Base-by-base conservation (phyloP, 73 alveolate species). In the Effrenium voratum region DNA sequence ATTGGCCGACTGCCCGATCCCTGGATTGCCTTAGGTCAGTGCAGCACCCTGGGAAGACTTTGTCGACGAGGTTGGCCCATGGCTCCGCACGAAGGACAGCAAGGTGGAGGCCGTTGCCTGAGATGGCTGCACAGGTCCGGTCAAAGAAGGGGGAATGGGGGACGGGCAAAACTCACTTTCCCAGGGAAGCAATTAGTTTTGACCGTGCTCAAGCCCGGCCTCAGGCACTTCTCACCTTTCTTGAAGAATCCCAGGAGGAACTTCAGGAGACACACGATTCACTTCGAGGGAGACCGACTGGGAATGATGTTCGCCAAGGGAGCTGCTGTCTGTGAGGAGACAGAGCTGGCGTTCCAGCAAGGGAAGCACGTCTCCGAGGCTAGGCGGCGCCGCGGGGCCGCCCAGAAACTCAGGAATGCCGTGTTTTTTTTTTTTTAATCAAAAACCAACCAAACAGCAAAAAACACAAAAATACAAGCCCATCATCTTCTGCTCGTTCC, bases 301-400 rank as follows among this genome's bases (percentile, higher is more conserved):
- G n/a, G n/a, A n/a, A n/a, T n/a, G n/a, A n/a, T n/a, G n/a, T n/a
- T n/a, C n/a, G n/a, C n/a, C n/a, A n/a, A n/a, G n/a, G n/a, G n/a
- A n/a, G 36, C 40, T 63, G n/a, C 77, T 15, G 40, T 15, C 77
- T 63, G 5, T 13, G 24, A 79, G 90, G 90, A 79, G 68, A 79
- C 90, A 6, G 90, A 79, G 68, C 66, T 79, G 90, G 44, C 90
- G 44, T 79, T 79, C 66, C 90, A 79, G 45, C 68, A 79, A 28
- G 90, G 90, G 30, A 79, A 79, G 43, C 90, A 79, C 41, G 90
- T 79, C 45, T 79, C 90, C 19, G 90, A 79, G 90, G 60, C 68
- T 8, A 60, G 90, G 66, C 90, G 90, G 3, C 10, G 66, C 32
- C 40, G 90, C 28, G 44, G 10, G 79, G 79, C 15, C 16, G 79